Evolutionary conservation across 176 grass and related monocot species (phyloP).

Genomic region (Tillandsia leiboldiana): DNA sequence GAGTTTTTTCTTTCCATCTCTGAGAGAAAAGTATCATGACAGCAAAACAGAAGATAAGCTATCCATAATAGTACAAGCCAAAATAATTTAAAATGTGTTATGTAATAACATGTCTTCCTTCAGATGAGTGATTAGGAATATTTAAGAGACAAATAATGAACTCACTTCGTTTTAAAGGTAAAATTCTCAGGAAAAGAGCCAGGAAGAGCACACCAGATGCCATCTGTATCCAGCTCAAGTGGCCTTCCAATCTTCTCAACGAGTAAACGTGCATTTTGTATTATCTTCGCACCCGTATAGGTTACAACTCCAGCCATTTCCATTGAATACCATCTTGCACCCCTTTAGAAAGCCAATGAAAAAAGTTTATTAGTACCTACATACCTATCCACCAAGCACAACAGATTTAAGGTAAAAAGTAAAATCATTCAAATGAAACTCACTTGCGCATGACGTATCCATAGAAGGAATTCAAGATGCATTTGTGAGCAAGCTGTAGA

Average conservation of each 20-base stretch:
- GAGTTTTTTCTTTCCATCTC: slow-evolving; percentile 64
- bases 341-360: slow-evolving; percentile 45
- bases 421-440: slow-evolving; percentile 27
- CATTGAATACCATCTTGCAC: slow-evolving; percentile 99
- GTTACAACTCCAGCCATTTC: slow-evolving; percentile 99
- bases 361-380: slow-evolving; percentile 15
- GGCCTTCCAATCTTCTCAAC: slow-evolving; percentile 96
- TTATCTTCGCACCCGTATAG: slow-evolving; percentile 97
- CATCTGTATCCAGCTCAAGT: slow-evolving; percentile 93
- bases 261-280: slow-evolving; percentile 89
- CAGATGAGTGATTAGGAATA: neutral
- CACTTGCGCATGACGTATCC: slow-evolving; percentile 99
- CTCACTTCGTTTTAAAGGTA: slow-evolving; percentile 81
- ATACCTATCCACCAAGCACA: neutral
- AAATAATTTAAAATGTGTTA: slow-evolving; percentile 12
- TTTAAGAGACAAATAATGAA: slow-evolving; percentile 6
- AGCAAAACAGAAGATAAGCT: slow-evolving; percentile 20
- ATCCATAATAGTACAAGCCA: slow-evolving; percentile 9
- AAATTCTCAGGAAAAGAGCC: slow-evolving; percentile 94
- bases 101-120: too few species aligned
- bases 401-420: slow-evolving; percentile 15
- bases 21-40: slow-evolving; percentile 34
- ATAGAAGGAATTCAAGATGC: slow-evolving; percentile 98
- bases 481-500: slow-evolving; percentile 96
- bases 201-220: slow-evolving; percentile 98